A percentile compares a stretch with the other conserved stretches of the same genome.
Conservation (phyloP, 176 grass and related monocot genomes). For the Aegilops speltoides region DNA sequence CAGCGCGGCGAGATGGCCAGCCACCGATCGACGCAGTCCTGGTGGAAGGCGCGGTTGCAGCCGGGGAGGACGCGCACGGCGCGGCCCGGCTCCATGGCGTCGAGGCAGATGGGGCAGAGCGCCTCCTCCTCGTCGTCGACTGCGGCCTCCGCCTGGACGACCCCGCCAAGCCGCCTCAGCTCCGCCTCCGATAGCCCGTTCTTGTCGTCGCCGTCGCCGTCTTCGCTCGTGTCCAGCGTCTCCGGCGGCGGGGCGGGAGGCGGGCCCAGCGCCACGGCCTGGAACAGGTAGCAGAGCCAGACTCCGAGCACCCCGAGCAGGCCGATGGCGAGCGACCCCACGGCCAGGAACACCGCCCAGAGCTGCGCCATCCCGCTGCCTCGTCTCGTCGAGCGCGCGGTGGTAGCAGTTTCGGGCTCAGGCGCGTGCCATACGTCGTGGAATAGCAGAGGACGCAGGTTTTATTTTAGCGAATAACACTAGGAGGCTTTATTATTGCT, state of each 20-base stretch:
- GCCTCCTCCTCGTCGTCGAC: constrained; percentile 1
- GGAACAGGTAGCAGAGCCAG: constrained; percentile 55
- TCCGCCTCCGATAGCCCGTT: constrained; percentile 49
- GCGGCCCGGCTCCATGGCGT: constrained; percentile 42
- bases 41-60: constrained; percentile 63
- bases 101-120: constrained; percentile 62
- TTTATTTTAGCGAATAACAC: no score
- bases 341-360: constrained; percentile 47
- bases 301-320: constrained; percentile 55
- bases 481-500: no score
- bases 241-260: constrained; percentile 5
- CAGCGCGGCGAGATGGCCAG: constrained; percentile 48
- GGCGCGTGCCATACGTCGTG: neutral
- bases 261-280: constrained; percentile 36
- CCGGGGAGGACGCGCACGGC: constrained; percentile 54
- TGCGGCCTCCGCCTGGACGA: neutral
- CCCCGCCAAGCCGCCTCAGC: constrained; percentile 29
- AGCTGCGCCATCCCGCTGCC: constrained; percentile 32
- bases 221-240: neutral
- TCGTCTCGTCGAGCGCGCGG: neutral
- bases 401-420: neutral
- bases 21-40: constrained; percentile 58
- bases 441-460: no score
- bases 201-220: neutral
- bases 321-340: constrained; percentile 47